Base-by-base conservation (phyloP, 176 grass and related monocot genomes). In the Guadua angustifolia region DNA sequence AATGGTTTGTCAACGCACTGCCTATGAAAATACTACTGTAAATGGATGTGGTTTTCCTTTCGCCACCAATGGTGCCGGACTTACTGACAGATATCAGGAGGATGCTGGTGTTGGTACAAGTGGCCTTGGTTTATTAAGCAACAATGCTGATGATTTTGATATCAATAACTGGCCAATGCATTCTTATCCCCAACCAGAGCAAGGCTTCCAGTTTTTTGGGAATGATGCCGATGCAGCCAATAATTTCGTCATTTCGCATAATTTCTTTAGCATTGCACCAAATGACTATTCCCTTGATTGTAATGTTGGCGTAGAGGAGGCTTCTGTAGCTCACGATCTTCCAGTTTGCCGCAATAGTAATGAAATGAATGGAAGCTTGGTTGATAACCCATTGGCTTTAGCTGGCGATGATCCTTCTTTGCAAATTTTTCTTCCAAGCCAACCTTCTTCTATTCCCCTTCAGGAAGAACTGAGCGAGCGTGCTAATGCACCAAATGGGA, bases 381-480 rank as follows among this genome's bases (percentile, higher is more conserved):
- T 95, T 66, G 96, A 95, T 82, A 98, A 95, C 64, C 91, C 91
- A 70, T 73, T 95, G 63, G 89, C 85, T 89, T 94, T 95, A 45
- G 87, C 35, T 56, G 88, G 83, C 21, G 89, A 92, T 36, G 91
- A 95, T 61, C 89, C 91, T 35, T 88, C 89, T 75, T 84, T 99
- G 76, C 93, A 99, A 90, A 90, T 94, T 81, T 95, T 99, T 60
- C 74, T 99, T 75, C 96, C 91, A 64, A 95, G 85, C 47, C 77
- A 74, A 82, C 93, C 96, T 69, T 91, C 93, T 62, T 82, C 80
- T 71, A 58, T 71, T 56, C 77, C 95, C 55, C 77, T 92, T 83
- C 89, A 99, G 62, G 77, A 78, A 84, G 87, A 90, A 79, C 52
- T 68, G 26, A 88, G 70, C 17, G 85, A 85, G 46, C 81, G 38